Base-by-base conservation (phyloP, 768 basidiomycete genomes). In the Russula compacta region DNA sequence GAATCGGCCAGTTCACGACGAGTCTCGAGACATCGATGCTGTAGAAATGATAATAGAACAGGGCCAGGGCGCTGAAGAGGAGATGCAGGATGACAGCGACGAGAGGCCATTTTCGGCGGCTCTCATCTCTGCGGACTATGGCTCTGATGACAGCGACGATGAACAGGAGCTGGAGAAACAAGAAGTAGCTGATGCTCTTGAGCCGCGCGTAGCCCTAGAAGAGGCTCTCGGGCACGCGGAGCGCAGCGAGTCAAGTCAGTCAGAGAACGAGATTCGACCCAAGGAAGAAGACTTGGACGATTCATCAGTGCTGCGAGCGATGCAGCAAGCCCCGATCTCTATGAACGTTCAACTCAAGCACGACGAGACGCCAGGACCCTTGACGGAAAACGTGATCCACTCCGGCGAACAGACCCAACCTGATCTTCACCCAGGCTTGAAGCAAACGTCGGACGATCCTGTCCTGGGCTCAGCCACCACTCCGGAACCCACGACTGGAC, bases 271-370 rank as follows among this genome's bases (percentile, higher is more conserved):
- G 19, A 53, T 71, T 35, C 60, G 81, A 65, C 78, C 77, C n/a
- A 80, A 81, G 66, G 65, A 76, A 50, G 79, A 81, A 64, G 85
- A 87, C 43, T 66, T 82, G 36, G 86, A 88, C 29, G 83, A 86
- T 64, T 67, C 75, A 6, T 77, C 78, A 12, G 75, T 75, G 46
- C 65, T 80, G 53, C 52, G 24, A 69, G 69, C 32, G 65, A 57
- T 40, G 65, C 62, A 53, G 60, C 63, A 12, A 59, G 58, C 12
- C 61, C 38, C 59, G 65, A 64, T 7, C 60, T 17, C 73, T 82
- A 50, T 77, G 74, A 40, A 76, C 72, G 24, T 73, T 76, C 58
- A 73, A 75, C 33, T 76, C 76, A 53, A 76, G 65, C 55, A 50
- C 24, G 52, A 56, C 33, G 48, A 48, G 39, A 38, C 36, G n/a